A percentile compares a stretch with the other conserved stretches of the same genome.
Conservation (phyloP, 2,329 filamentous ascomycete genomes). For the Pseudogymnoascus sp. region DNA sequence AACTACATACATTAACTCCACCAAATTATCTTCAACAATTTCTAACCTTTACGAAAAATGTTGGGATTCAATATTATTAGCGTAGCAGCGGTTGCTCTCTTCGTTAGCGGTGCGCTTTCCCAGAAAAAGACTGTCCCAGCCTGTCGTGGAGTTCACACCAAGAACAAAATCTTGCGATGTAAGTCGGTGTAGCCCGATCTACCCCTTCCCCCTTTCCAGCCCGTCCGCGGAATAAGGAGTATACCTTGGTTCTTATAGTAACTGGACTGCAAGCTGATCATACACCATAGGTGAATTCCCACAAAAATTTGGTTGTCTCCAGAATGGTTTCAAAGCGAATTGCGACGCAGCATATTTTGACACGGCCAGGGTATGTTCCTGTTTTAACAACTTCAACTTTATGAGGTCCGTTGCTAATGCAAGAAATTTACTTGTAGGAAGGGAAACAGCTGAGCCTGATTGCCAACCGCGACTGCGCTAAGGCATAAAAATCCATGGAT, state of each 20-base stretch:
- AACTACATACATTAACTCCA: too few relatives aligned
- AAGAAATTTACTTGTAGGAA: neutral
- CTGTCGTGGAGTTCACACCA: neutral
- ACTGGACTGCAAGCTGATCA: neutral
- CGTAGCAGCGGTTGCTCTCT: neutral
- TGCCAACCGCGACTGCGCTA: neutral
- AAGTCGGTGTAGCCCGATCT: neutral
- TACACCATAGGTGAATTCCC: neutral
- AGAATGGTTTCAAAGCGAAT: neutral
- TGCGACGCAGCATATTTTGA: neutral
- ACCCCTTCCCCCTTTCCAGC: neutral
- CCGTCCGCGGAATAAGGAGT: neutral
- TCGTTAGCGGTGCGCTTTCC: neutral
- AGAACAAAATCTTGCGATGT: neutral
- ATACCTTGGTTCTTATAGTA: neutral
- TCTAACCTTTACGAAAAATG: too few relatives aligned
- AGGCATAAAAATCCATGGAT: neutral
- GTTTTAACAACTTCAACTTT: neutral
- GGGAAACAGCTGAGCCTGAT: neutral
- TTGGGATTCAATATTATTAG: neutral
- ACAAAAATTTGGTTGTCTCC: neutral
- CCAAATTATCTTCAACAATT: too few relatives aligned
- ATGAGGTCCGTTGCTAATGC: neutral
- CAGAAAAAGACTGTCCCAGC: neutral
- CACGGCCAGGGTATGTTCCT: neutral